These are phyloP conservation scores for Darksidea phi DNA, from an alignment of 495 filamentous ascomycete species.

Conservation along the genomic window DNA sequence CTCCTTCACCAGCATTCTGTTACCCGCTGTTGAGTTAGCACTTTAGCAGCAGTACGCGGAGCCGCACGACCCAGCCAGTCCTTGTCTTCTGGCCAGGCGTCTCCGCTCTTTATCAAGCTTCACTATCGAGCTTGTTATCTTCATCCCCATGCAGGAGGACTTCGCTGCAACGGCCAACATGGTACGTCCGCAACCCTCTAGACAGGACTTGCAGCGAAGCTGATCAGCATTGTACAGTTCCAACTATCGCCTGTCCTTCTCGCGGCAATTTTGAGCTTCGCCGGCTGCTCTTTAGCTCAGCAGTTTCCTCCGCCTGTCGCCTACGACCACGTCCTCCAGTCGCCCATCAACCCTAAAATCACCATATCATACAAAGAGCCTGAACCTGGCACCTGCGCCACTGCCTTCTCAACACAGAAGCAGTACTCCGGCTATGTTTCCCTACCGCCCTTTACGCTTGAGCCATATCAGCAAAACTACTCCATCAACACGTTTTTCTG, in stretches of 20 bases:
- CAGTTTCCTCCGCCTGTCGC: conserved; percentile 36
- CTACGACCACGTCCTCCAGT: conserved; percentile 53
- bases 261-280: conserved; percentile 3
- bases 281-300: conserved; percentile 7
- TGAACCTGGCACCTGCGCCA: conserved; percentile 47
- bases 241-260: conserved; percentile 32
- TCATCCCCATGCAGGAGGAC: background rate
- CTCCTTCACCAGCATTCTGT: too few relatives aligned
- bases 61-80: too few relatives aligned
- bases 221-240: conserved; percentile 11
- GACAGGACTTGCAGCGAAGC: background rate
- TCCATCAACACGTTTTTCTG: conserved; percentile 77
- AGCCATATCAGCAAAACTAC: conserved; percentile 51
- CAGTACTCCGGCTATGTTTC: conserved; percentile 47
- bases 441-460: conserved; percentile 53
- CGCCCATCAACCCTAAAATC: conserved; percentile 58
- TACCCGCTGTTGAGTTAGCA: too few relatives aligned
- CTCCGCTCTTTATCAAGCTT: background rate
- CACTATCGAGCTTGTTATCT: background rate
- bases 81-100: too few relatives aligned
- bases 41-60: too few relatives aligned
- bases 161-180: background rate
- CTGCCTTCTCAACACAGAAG: conserved; percentile 36
- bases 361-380: conserved; percentile 61
- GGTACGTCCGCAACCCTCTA: background rate